Base-by-base conservation (phyloP, 1,284 basidiomycete species). In the Spongiforma sp. region DNA sequence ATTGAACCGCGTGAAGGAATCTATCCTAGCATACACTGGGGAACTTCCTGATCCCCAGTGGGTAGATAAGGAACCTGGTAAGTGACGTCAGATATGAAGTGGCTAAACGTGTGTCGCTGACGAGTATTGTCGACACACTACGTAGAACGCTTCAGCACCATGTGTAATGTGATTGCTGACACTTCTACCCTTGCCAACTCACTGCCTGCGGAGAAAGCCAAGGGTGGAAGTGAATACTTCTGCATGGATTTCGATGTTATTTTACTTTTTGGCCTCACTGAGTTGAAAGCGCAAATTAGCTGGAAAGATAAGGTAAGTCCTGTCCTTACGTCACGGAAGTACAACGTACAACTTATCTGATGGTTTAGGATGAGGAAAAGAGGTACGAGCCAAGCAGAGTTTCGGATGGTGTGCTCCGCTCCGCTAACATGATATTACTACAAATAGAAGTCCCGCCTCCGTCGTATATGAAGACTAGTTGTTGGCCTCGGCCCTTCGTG, bases 381-480 rank as follows among this genome's bases (percentile, higher is more conserved):
- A 76, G 77, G 64, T 72, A 71, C 11, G 75, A 70, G 26, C 24
- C 9, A 41, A 15, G 30, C 15, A 33, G 3, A 1, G 17, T 7
- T 4, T 33, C 5, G 15, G 3, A 43, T 24, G 58, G 28, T 46
- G 17, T 17, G 24, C 41, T 41, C 4, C 56, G 32, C 64, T 69
- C 9, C 67, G 36, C 2, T 4, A 14, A 61, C 33, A 15, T 24
- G 52, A 32, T 12, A 11, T 10, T 12, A 9, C n/a, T n/a, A n/a
- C n/a, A n/a, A n/a, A 66, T 59, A 82, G 81, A 66, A 71, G 76
- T 60, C 78, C 80, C 1, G 80, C 81, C 14, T 75, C 74, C 41
- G 68, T 82, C 19, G 69, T 81, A 9, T 82, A 81, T 48, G 76
- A 73, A 2, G 68, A 73, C 21, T 73, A 58, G 46, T 32, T 28